Conservation (phyloP, 1,284 basidiomycete species). For the Ceratobasidium sp. region DNA sequence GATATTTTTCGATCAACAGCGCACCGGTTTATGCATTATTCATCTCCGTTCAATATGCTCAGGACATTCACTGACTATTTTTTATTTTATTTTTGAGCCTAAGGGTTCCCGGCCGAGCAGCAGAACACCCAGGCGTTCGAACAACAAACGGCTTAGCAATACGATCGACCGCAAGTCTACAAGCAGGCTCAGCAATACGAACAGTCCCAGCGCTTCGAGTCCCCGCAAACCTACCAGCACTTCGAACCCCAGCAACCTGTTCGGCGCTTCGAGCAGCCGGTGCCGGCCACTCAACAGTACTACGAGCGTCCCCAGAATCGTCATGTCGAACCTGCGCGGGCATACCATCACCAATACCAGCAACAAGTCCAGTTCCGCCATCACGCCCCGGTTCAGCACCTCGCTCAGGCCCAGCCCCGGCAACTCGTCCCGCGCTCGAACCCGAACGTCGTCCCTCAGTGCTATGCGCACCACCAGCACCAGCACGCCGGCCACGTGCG, state of each 20-base stretch:
- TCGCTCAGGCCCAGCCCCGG: neutral
- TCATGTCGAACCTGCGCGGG: too few relatives aligned
- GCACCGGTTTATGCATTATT: too few relatives aligned
- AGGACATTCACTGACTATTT: constrained; percentile 89
- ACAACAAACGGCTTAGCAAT: neutral
- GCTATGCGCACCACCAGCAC: constrained; percentile 2
- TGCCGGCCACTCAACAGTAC: too few relatives aligned
- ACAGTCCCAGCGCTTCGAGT: neutral
- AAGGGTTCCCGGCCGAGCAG: constrained; percentile 54
- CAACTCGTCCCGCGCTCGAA: neutral
- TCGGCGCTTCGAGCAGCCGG: too few relatives aligned
- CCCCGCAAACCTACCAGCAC: constrained; percentile 1
- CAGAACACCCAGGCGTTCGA: neutral
- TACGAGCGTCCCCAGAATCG: too few relatives aligned
- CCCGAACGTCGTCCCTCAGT: neutral
- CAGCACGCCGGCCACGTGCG: neutral
- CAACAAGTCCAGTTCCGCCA: neutral
- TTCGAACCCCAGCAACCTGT: neutral
- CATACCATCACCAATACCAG: too few relatives aligned
- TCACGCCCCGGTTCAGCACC: neutral
- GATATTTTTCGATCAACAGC: too few relatives aligned
- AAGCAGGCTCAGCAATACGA: neutral
- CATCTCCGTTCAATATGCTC: too few relatives aligned
- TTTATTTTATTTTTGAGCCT: too few relatives aligned
- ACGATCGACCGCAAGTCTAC: neutral